These are phyloP conservation scores for Bretschneidera sinensis DNA, from an alignment of 345 rosid genomes.

Conservation along the genomic window DNA sequence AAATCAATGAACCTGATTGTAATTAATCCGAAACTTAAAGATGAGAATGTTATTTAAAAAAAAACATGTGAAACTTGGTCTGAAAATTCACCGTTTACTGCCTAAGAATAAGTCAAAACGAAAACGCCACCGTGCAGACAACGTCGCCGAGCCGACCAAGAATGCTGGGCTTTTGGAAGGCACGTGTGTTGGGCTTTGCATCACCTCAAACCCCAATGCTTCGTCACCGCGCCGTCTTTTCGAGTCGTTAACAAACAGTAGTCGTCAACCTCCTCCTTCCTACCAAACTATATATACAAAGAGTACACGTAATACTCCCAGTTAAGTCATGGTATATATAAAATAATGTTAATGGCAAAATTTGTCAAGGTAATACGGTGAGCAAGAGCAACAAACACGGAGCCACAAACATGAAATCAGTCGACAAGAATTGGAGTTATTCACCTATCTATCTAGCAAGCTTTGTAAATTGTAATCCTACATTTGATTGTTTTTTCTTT, in stretches of 20 bases:
- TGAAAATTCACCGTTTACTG: too few relatives aligned
- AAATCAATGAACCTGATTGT: too few relatives aligned
- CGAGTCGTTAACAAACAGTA: neutral
- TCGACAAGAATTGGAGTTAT: neutral
- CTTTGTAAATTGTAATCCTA: too few relatives aligned
- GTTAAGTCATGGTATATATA: neutral
- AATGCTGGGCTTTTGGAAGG: conserved; percentile 14
- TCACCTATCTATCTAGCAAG: neutral
- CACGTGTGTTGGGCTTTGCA: neutral
- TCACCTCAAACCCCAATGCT: neutral
- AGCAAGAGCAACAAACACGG: neutral
- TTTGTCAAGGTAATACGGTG: neutral
- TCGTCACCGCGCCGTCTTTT: neutral
- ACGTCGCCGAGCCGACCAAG: conserved; percentile 14
- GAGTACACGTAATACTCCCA: too few relatives aligned
- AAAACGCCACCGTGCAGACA: neutral
- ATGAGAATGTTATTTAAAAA: too few relatives aligned
- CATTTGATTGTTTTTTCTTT: neutral
- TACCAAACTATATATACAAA: too few relatives aligned
- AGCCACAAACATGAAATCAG: neutral
- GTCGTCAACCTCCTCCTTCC: too few relatives aligned
- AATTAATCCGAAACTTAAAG: too few relatives aligned
- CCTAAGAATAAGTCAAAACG: neutral
- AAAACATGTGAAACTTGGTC: too few relatives aligned
- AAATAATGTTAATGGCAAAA: neutral